phyloP scores from a whole-genome alignment of 2,329 filamentous ascomycete genomes.

The Ilyonectria destructans region DNA sequence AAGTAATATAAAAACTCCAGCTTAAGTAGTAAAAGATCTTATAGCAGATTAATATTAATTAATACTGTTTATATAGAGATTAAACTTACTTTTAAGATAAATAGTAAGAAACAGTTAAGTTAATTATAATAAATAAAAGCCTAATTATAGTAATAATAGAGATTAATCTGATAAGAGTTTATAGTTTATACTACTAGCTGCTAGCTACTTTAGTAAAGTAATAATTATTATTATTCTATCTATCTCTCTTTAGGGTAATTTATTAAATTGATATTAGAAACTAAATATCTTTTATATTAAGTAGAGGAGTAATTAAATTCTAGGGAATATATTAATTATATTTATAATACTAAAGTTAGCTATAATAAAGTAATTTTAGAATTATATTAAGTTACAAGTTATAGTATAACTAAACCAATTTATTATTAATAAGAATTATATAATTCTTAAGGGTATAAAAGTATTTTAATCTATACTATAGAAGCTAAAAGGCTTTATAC shows the following conservation, averaged over 20 bases:
- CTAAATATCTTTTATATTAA: conserved; percentile 4
- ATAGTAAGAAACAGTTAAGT: neutral
- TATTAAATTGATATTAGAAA: conserved; percentile 18
- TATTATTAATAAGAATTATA: conserved; percentile 17
- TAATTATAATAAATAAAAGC: conserved; percentile 22
- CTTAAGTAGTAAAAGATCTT: conserved; percentile 7
- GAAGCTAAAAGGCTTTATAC: neutral
- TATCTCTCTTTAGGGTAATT: conserved; percentile 9
- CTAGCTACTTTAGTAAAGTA: too few relatives aligned
- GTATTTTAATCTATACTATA: conserved; percentile 6
- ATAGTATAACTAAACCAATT: conserved; percentile 9
- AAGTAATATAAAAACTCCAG: conserved; percentile 6
- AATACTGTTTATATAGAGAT: neutral
- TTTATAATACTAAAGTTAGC: conserved; percentile 19
- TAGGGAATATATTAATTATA: neutral
- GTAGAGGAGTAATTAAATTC: conserved; percentile 3
- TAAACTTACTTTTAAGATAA: neutral
- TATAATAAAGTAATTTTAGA: conserved; percentile 17
- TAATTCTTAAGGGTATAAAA: conserved; percentile 5
- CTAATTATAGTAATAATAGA: conserved; percentile 17
- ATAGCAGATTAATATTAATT: neutral
- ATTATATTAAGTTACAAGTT: conserved; percentile 12
- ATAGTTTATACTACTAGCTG: too few relatives aligned
- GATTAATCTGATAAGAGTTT: too few relatives aligned
- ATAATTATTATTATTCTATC: conserved; percentile 4